These are phyloP conservation scores for Ceratocystis cubensis DNA, from an alignment of 2,329 filamentous ascomycete genomes.

Conservation along the genomic window DNA sequence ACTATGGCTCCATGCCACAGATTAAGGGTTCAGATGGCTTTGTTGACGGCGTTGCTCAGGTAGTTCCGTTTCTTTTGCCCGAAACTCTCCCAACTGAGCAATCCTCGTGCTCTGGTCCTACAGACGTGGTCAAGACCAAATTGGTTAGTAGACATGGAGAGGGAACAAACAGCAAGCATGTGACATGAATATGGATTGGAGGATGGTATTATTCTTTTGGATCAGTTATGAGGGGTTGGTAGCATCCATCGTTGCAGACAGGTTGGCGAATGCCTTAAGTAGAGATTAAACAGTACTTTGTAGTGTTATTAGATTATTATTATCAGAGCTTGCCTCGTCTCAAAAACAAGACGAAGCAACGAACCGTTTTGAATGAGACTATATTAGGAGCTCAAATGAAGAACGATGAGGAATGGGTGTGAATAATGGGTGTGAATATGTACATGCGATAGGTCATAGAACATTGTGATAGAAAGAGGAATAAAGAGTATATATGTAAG, in stretches of 20 bases:
- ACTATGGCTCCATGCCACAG: conserved; percentile 17
- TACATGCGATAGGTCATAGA: not conserved
- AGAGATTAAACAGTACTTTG: conserved; percentile 1
- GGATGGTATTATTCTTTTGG: not conserved
- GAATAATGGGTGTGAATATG: not conserved
- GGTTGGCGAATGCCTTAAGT: not conserved
- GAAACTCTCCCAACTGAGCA: not conserved
- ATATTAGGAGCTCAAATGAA: not conserved
- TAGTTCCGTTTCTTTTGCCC: not conserved
- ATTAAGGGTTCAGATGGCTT: conserved; percentile 11
- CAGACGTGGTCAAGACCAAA: not conserved
- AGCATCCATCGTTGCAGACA: not conserved
- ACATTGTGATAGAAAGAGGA: not conserved
- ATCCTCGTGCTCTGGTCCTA: not conserved
- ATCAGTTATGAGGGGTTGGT: not conserved
- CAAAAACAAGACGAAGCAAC: not conserved
- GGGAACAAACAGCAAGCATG: not conserved
- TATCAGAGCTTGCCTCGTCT: not conserved
- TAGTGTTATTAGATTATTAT: conserved; percentile 2
- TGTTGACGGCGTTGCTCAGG: conserved; percentile 6
- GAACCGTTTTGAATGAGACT: not conserved
- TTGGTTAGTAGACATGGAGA: not conserved
- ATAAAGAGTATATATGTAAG: not conserved
- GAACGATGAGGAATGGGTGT: not conserved
- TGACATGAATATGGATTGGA: not conserved